Percentiles rank a stretch among this genome's conserved stretches.
These are phyloP conservation scores for Phylloporus scabripes DNA, from an alignment of 768 basidiomycete genomes.

Conservation along the genomic window DNA sequence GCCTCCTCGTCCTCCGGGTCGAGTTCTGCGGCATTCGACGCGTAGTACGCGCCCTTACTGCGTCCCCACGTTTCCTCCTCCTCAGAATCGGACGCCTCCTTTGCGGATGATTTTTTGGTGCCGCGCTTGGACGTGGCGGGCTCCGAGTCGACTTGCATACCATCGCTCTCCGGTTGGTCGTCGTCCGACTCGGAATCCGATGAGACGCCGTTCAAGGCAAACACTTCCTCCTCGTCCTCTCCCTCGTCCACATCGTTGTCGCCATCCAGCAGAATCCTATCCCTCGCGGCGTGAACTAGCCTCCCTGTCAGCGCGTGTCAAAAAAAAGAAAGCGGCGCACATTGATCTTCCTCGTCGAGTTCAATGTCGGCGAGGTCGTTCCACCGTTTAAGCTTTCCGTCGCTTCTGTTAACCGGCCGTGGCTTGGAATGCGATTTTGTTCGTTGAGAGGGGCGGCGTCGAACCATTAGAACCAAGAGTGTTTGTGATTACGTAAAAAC, in stretches of 20 bases:
- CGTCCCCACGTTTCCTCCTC: constrained; percentile 71
- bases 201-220: constrained; percentile 59
- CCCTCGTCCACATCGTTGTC: constrained; percentile 45
- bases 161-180: constrained; percentile 15
- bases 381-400: constrained; percentile 60
- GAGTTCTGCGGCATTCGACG: constrained; percentile 73
- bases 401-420: constrained; percentile 45
- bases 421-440: constrained; percentile 33
- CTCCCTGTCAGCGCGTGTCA: not conserved
- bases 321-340: constrained; percentile 37
- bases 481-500: constrained; percentile 16
- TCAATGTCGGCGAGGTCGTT: constrained; percentile 62
- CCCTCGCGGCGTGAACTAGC: constrained; percentile 66
- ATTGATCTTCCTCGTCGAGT: constrained; percentile 74
- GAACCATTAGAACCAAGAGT: constrained; percentile 38
- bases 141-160: constrained; percentile 19
- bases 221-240: constrained; percentile 68
- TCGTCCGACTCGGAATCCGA: constrained; percentile 24
- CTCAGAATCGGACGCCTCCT: constrained; percentile 20
- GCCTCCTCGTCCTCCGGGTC: constrained; percentile 89
- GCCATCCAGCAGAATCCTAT: constrained; percentile 75
- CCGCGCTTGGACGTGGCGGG: constrained; percentile 10
- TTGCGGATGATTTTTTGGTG: constrained; percentile 9
- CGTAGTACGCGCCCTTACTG: constrained; percentile 77
- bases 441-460: constrained; percentile 36